Conservation (phyloP, 805 yeast species). For the Starmerella davenportii region DNA sequence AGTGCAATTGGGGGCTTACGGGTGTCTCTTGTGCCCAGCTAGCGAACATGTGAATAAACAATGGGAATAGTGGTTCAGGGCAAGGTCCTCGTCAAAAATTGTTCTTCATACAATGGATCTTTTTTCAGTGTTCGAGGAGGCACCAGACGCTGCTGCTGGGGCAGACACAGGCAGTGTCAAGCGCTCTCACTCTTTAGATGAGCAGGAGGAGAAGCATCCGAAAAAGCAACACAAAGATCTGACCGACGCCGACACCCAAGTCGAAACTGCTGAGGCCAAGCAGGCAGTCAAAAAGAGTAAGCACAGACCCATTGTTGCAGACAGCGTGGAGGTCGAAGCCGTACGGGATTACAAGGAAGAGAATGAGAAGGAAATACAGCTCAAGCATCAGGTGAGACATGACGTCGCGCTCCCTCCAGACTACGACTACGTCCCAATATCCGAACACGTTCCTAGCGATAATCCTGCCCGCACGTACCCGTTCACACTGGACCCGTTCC, state of each 20-base stretch:
- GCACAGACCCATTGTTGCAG: constrained; percentile 14
- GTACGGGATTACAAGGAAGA: constrained; percentile 12
- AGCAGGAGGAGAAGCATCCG: neutral
- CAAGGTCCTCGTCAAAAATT: no score
- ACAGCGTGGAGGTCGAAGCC: constrained; percentile 16
- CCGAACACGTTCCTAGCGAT: constrained; percentile 53
- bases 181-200: neutral
- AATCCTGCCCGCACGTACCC: constrained; percentile 82
- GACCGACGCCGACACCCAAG: neutral
- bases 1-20: no score
- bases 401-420: constrained; percentile 93
- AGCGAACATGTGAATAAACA: no score
- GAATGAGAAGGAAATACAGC: constrained; percentile 29
- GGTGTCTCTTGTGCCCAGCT: no score
- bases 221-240: neutral
- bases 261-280: constrained; percentile 1
- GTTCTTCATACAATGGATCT: constrained; percentile 14
- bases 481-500: constrained; percentile 88
- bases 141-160: constrained; percentile 6
- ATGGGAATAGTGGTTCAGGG: no score
- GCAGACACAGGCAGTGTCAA: neutral
- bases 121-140: constrained; percentile 17
- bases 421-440: constrained; percentile 72
- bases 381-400: constrained; percentile 88
- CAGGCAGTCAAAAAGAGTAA: neutral